A percentile compares a stretch with the other conserved stretches of the same genome.
Conservation (phyloP, 2,329 filamentous ascomycete species). For the Penicillium frequentans region DNA sequence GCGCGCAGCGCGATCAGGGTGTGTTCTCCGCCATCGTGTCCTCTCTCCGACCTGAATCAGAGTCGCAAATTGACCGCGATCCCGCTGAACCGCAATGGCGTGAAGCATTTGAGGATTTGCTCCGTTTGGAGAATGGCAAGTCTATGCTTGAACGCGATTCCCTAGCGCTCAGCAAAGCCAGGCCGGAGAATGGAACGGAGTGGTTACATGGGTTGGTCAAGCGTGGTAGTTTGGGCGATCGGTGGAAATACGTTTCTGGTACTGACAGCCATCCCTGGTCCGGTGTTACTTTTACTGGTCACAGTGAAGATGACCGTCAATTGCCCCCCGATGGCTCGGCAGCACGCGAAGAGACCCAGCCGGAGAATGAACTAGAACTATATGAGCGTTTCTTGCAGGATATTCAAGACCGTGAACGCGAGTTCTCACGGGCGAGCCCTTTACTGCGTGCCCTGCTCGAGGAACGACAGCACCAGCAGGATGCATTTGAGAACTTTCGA, state of each 20-base stretch:
- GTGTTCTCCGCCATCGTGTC: slow-evolving; percentile 38
- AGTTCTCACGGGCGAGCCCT: slow-evolving; percentile 34
- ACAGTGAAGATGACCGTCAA: slow-evolving; percentile 8
- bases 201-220: slow-evolving; percentile 44
- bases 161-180: slow-evolving; percentile 18
- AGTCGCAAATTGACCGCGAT: slow-evolving; percentile 32
- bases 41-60: slow-evolving; percentile 20
- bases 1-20: slow-evolving; percentile 26
- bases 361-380: slow-evolving; percentile 52
- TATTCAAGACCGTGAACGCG: slow-evolving; percentile 32
- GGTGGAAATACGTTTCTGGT: slow-evolving; percentile 26
- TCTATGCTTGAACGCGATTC: slow-evolving; percentile 39
- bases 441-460: slow-evolving; percentile 36
- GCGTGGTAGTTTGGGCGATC: slow-evolving; percentile 41
- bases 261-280: slow-evolving; percentile 23
- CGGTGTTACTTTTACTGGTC: slow-evolving; percentile 21
- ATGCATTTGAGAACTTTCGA: slow-evolving; percentile 19
- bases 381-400: slow-evolving; percentile 52
- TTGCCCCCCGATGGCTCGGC: slow-evolving; percentile 11
- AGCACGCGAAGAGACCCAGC: slow-evolving; percentile 33
- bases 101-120: slow-evolving; percentile 60
- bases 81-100: slow-evolving; percentile 49
- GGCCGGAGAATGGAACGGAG: slow-evolving; percentile 32
- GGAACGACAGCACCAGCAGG: slow-evolving; percentile 27
- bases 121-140: slow-evolving; percentile 50